phyloP scores from a whole-genome alignment of 176 grass and related monocot genomes.

The Coix lacrymajobi region DNA sequence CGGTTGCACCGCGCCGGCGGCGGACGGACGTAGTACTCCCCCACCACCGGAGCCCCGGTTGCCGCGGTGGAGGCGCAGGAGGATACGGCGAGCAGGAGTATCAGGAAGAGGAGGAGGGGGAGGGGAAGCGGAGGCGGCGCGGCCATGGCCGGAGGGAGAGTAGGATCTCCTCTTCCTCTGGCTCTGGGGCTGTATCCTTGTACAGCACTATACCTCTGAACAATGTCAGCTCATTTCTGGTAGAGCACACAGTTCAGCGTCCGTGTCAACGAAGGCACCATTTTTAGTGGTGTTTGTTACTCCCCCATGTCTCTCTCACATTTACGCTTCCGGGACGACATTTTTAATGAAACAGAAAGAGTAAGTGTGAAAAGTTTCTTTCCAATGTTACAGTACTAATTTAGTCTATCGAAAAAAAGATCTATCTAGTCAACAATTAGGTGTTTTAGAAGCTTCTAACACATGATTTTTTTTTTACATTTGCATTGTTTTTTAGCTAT shows the following conservation, averaged over 20 bases:
- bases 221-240: neutral
- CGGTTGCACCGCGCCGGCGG: constrained; percentile 14
- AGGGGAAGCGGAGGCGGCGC: neutral
- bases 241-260: neutral
- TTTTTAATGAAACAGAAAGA: too few species aligned
- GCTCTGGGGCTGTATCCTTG: neutral
- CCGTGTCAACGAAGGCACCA: neutral
- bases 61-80: neutral
- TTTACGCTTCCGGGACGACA: too few species aligned
- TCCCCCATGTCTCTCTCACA: too few species aligned
- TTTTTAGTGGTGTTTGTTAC: too few species aligned
- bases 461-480: too few species aligned
- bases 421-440: too few species aligned
- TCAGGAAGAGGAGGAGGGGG: neutral
- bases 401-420: too few species aligned
- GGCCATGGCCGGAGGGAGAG: neutral
- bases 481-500: too few species aligned
- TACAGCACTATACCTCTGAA: neutral
- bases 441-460: too few species aligned
- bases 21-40: constrained; percentile 63
- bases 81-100: constrained; percentile 5
- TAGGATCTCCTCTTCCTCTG: neutral
- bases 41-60: constrained; percentile 29
- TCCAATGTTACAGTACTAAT: too few species aligned
- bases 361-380: too few species aligned